phyloP scores from a whole-genome alignment of 2,329 filamentous ascomycete genomes.

The Colletotrichum kahawae region DNA sequence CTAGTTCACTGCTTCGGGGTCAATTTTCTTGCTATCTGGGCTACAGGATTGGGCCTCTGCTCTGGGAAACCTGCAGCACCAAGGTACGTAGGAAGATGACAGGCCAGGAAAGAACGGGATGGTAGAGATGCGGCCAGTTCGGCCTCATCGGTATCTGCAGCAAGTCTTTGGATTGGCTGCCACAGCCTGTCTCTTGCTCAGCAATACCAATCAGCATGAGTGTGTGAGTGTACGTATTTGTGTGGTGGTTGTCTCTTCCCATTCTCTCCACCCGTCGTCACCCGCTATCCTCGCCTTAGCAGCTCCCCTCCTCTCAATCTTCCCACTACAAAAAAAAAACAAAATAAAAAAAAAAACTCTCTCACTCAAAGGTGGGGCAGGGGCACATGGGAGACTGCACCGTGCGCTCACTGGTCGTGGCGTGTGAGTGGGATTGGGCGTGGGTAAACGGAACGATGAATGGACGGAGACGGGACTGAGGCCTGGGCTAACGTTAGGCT shows the following conservation, averaged over 20 bases:
- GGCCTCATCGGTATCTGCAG: neutral
- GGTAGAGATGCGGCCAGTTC: neutral
- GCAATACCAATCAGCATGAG: neutral
- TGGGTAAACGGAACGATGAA: neutral
- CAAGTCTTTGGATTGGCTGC: neutral
- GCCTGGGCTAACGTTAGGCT: slow-evolving; percentile 5
- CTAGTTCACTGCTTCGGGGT: neutral
- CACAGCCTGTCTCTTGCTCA: neutral
- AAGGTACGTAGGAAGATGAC: neutral
- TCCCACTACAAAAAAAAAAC: neutral
- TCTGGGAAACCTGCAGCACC: neutral
- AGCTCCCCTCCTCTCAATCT: neutral
- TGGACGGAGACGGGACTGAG: slow-evolving; percentile 3
- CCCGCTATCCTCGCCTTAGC: neutral
- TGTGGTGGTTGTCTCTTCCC: neutral
- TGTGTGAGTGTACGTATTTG: neutral
- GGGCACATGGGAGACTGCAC: neutral
- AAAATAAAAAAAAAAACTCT: neutral
- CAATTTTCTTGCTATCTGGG: neutral
- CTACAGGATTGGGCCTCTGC: neutral
- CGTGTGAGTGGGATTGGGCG: neutral
- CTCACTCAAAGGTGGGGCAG: neutral
- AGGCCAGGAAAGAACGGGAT: neutral
- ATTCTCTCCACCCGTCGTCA: neutral
- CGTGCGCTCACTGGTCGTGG: neutral